Evolutionary conservation across 108 stramenopile genomes (phyloP), one percentile per base, ranked within the genome.

Genomic region (Nitzschia sp.): DNA sequence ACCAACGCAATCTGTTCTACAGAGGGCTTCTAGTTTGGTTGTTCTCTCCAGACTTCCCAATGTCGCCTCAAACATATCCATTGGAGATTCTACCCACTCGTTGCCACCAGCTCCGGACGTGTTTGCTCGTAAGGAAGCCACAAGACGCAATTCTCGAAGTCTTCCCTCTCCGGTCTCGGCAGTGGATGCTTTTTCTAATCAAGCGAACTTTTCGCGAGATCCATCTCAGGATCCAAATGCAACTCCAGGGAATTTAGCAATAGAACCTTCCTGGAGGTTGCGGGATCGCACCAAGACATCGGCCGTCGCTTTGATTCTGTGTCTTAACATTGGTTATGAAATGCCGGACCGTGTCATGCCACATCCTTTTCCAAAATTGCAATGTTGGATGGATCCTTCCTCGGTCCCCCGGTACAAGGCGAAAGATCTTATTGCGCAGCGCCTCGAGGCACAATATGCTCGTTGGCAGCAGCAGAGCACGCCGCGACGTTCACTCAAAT

Each of bases 321-420:
- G 97, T 15, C 51, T 77, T n/a, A 76, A 76, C 63, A 91, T 96
- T 37, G 97, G 97, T 19, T 96, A 95, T n/a, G 97, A 98, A 74
- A 98, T 98, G 10, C 98, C 98, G 0, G 99, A 98, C 73, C 67
- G 94, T 8, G 72, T 83, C 50, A 95, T 88, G 69, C 90, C 96
- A 37, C 77, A 78, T 52, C 95, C 97, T 3, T 97, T 95, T 65
- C 95, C 96, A 38, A 83, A 83, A 39, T 73, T 95, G 8, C 93
- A 97, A 71, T 89, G 91, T 71, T 99, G 98, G 97, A 86, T 97
- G 62, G 97, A 99, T 71, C 97, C 97, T 10, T 80, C 79, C 2
- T 55, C 78, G 10, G 71, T 81, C 6, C 77, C 85, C 7, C 73
- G 92, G 8, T 68, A 86, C 44, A 93, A 93, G 73, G 97, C 96